Base-by-base conservation (phyloP, 2,329 filamentous ascomycete genomes). In the Aureobasidium namibiae region DNA sequence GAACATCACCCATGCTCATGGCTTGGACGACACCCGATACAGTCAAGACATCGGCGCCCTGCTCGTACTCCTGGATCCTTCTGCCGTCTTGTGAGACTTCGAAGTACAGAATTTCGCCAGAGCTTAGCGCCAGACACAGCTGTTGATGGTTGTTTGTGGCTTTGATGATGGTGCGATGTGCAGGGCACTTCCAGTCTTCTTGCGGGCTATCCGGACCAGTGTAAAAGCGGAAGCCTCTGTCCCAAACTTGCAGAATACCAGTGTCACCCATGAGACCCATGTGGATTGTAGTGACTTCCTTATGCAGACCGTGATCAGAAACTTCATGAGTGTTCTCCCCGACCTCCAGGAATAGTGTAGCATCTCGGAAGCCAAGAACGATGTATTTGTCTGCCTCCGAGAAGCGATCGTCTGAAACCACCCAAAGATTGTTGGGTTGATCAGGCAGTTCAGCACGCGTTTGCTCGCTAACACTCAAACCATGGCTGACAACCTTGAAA, bases 291-390 rank as follows among this genome's bases (percentile, higher is more conserved):
- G 92, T 87, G 9, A 94, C 91, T 11, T 88, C 88, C 0, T 90
- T 89, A 10, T 97, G 77, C 69, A 99, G 96, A 0, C 92, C 91
- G 10, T 92, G 95, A 69, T 97, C 91, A 8, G 86, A 91, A 3
- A 96, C 91, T 74, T 97, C 91, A 71, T 96, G 92, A 0, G 99
- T 94, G 1, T 92, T 96, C 70, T 99, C 94, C 4, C 92, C 94
- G 64, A 99, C 96, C 68, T 91, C 95, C 16, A 99, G 79, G 1
- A 97, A 92, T 13, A 97, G 79, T 0, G 94, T 99, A 31, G 86
- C 88, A 66, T 95, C 95, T 39, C 87, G 86, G 68, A 96, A 94
- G 2, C 91, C 95, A 5, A 99, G 80, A n/a, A 99, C 84, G 62
- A 99, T 96, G 69, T 97, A 96, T 0, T 90, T 88, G 73, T 99